These are phyloP conservation scores for Cerrena zonata DNA, from an alignment of 1,284 basidiomycete genomes.

Conservation along the genomic window DNA sequence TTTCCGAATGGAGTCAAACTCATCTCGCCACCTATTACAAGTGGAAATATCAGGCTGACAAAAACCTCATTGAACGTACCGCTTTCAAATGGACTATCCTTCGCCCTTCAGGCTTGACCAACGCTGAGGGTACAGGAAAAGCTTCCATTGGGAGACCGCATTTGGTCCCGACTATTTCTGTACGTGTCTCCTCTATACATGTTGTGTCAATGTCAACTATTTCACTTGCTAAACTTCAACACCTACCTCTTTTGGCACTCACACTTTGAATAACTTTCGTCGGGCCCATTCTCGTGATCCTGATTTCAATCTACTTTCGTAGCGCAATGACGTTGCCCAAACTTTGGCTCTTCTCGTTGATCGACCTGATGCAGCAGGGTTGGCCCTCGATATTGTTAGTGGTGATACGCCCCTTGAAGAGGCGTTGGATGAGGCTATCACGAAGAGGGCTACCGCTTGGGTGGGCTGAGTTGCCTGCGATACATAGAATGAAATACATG, in stretches of 20 bases:
- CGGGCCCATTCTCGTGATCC: background rate
- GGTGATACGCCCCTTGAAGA: conserved; percentile 48
- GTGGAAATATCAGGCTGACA: conserved; percentile 68
- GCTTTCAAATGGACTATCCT: conserved; percentile 68
- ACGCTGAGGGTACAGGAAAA: conserved; percentile 49
- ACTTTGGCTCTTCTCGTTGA: conserved; percentile 48
- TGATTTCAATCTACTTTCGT: background rate
- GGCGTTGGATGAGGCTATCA: conserved; percentile 43
- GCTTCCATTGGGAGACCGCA: conserved; percentile 54
- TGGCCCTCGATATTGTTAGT: conserved; percentile 60
- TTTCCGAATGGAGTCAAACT: conserved; percentile 39
- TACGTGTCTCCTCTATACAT: conserved; percentile 19
- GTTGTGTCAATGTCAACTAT: background rate
- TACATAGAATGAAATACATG: no score
- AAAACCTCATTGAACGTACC: conserved; percentile 52
- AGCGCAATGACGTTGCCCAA: conserved; percentile 63
- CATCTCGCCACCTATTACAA: conserved; percentile 48
- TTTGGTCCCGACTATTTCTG: conserved; percentile 42
- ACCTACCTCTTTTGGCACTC: no score
- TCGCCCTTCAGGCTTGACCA: conserved; percentile 55
- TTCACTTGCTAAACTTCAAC: background rate
- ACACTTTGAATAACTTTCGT: no score
- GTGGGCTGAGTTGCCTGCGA: conserved; percentile 35
- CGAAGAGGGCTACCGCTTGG: conserved; percentile 47
- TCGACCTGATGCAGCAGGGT: conserved; percentile 51